phyloP scores from a whole-genome alignment of 768 basidiomycete species.

The Leccinellum albellum region DNA sequence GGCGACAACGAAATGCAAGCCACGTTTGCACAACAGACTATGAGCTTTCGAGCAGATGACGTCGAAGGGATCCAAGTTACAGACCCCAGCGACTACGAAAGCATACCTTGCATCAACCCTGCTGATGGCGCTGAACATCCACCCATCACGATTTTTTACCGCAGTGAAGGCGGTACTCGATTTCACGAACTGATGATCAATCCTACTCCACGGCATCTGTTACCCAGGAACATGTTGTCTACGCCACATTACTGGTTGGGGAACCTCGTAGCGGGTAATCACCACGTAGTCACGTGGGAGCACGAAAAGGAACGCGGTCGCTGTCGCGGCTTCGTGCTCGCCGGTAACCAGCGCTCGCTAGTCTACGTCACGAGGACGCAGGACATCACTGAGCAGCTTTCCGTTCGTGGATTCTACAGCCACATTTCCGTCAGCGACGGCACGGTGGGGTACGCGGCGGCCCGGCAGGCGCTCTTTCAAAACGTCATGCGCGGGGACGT shows the following conservation, averaged over 20 bases:
- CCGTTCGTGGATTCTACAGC: constrained; percentile 31
- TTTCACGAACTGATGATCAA: constrained; percentile 29
- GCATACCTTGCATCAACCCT: constrained; percentile 12
- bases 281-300: constrained; percentile 28
- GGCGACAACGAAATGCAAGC: constrained; percentile 27
- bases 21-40: constrained; percentile 25
- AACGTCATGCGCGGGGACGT: constrained; percentile 20
- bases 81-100: constrained; percentile 25
- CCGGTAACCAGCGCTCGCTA: constrained; percentile 32
- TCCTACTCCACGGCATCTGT: constrained; percentile 20
- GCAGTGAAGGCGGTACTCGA: constrained; percentile 26
- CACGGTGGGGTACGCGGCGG: constrained; percentile 19
- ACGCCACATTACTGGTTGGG: constrained; percentile 30
- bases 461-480: constrained; percentile 19
- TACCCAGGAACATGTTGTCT: constrained; percentile 22
- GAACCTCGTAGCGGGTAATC: constrained; percentile 22
- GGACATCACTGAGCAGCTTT: constrained; percentile 24
- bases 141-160: constrained; percentile 33
- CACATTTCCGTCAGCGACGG: constrained; percentile 36
- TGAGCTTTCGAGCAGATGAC: constrained; percentile 31
- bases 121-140: constrained; percentile 26
- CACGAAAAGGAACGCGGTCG: constrained; percentile 17
- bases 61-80: constrained; percentile 35
- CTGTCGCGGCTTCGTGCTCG: constrained; percentile 31
- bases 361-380: constrained; percentile 27